Percentiles rank a stretch among this genome's conserved stretches.
These are phyloP conservation scores for Henckelia pumila DNA, from an alignment of 257 asterid genomes.

Conservation along the genomic window DNA sequence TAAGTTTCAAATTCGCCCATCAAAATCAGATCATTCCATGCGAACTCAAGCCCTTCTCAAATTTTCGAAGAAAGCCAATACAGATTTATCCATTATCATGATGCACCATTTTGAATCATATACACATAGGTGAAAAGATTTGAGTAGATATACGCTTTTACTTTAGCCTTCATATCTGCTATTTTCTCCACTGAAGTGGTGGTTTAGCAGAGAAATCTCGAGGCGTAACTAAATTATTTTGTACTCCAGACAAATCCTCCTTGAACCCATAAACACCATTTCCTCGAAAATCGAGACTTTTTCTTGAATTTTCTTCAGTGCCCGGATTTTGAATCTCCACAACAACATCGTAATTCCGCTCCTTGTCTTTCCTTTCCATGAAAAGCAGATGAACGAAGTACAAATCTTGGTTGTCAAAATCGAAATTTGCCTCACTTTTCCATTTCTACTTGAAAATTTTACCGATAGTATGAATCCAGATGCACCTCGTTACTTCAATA, in stretches of 20 bases:
- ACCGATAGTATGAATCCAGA: background rate
- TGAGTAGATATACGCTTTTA: constrained; percentile 47
- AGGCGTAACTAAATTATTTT: constrained; percentile 38
- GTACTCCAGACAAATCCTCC: constrained; percentile 26
- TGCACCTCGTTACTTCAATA: background rate
- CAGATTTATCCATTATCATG: background rate
- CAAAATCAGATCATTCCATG: too few species aligned
- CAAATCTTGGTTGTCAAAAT: constrained; percentile 1
- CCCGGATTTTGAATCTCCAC: constrained; percentile 41
- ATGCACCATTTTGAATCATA: constrained; percentile 3
- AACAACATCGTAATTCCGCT: constrained; percentile 39
- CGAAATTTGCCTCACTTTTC: background rate
- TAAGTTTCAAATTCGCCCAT: too few species aligned
- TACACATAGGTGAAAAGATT: background rate
- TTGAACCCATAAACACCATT: constrained; percentile 24
- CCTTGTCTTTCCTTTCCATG: constrained; percentile 35
- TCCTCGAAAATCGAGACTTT: background rate
- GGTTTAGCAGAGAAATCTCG: constrained; percentile 31
- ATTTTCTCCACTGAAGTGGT: constrained; percentile 64
- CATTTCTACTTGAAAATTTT: background rate
- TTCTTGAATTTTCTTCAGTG: constrained; percentile 9
- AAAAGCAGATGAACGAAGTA: background rate
- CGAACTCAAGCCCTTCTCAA: background rate
- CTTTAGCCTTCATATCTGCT: constrained; percentile 54
- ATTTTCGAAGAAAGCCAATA: too few species aligned